Evolutionary conservation across 495 filamentous ascomycete species (phyloP), one percentile per base, ranked within the genome.

Genomic region (Hypoxylon crocopeplum): DNA sequence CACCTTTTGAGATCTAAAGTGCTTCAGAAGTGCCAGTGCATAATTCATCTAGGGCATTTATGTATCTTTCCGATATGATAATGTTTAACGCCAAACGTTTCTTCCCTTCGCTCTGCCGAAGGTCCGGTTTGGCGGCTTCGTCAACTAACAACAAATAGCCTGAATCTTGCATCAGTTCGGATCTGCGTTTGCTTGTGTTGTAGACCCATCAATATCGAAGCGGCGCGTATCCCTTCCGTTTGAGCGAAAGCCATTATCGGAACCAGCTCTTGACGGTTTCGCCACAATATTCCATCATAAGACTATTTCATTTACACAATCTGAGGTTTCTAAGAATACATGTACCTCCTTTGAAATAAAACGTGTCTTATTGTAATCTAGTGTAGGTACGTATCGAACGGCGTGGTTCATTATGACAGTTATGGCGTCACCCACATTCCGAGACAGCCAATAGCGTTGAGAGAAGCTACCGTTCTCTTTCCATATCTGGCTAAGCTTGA

Each of bases 321-420:
- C n/a, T 53, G 17, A 7, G 5, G 32, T 50, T 64, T 54, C 61
- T 59, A 64, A 64, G 61, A 59, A 64, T 64, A 64, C 29, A n/a
- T n/a, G n/a, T n/a, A n/a, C n/a, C n/a, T n/a, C n/a, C n/a, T 25
- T 52, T 39, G n/a, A n/a, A 40, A 22, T 13, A 30, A 7, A 59
- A 39, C 5, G 2, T 50, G 27, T 47, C 40, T 52, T 24, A 17
- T 37, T 10, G 38, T 19, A 50, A 34, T 45, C 17, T 38, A 33
- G 42, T 42, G 36, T 29, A 24, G n/a, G 8, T 32, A 32, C 12
- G 13, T 37, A 8, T 37, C 4, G 29, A 38, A 16, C 13, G 33
- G 32, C 16, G 27, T 29, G 40, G 44, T 32, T 41, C 29, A 24
- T 19, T 54, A 49, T 48, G 41, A 48, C 34, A 45, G 42, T 37